phyloP scores from a whole-genome alignment of 768 basidiomycete genomes.

The Mycena kentingensis region DNA sequence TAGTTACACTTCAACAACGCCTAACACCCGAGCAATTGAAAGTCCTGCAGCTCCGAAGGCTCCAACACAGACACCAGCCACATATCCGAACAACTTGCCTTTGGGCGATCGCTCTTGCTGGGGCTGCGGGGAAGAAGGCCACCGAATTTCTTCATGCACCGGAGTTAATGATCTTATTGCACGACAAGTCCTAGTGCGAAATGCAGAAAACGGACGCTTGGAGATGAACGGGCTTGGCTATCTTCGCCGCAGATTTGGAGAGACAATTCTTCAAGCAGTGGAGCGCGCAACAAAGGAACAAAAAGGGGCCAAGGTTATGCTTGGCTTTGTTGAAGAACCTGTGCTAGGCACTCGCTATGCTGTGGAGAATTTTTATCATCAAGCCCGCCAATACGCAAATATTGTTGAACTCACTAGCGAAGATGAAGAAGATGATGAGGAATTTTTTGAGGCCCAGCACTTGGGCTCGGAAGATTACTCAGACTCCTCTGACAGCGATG shows the following conservation, averaged over 20 bases:
- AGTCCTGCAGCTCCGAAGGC: neutral
- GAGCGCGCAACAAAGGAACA: neutral
- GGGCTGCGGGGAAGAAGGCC: neutral
- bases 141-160: neutral
- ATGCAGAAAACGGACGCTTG: neutral
- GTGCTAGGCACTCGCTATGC: no score
- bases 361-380: no score
- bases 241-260: neutral
- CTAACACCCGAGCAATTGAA: no score
- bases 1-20: neutral
- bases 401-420: no score
- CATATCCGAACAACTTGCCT: constrained; percentile 3
- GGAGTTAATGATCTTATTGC: neutral
- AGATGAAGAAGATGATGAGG: no score
- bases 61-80: no score
- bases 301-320: no score
- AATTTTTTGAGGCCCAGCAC: no score
- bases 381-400: no score
- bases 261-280: neutral
- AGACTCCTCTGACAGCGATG: no score
- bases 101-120: neutral
- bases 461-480: no score
- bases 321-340: no score
- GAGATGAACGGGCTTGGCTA: neutral
- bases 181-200: neutral